A percentile compares a stretch with the other conserved stretches of the same genome.
Conservation (phyloP, 2,329 filamentous ascomycete genomes). For the Sarocladiaceae sp. region DNA sequence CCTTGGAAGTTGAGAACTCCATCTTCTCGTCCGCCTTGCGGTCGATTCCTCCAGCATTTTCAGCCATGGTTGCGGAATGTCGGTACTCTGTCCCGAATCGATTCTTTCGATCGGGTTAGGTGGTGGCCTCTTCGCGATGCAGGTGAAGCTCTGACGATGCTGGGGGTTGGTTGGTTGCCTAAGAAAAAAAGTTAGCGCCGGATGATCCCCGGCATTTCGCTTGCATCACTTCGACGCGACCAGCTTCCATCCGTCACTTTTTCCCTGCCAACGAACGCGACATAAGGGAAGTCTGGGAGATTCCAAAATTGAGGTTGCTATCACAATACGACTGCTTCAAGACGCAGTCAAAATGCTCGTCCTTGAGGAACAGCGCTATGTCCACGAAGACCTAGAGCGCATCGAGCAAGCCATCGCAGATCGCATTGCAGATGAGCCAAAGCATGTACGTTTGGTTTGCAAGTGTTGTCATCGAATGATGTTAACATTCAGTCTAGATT, state of each 20-base stretch:
- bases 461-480: constrained; percentile 16
- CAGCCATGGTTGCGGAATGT: constrained; percentile 63
- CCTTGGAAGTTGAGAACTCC: constrained; percentile 97
- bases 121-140: neutral
- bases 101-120: neutral
- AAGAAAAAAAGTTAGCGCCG: constrained; percentile 6
- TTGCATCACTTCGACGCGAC: neutral
- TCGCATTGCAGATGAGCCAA: constrained; percentile 80
- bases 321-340: neutral
- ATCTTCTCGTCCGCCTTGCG: constrained; percentile 92
- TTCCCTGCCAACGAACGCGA: constrained; percentile 1
- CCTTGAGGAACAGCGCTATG: constrained; percentile 85
- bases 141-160: neutral
- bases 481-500: constrained; percentile 47
- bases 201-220: neutral
- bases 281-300: no score
- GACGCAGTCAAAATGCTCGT: constrained; percentile 58
- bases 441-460: constrained; percentile 57
- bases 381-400: constrained; percentile 94
- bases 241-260: neutral
- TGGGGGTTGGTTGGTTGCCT: neutral
- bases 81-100: neutral
- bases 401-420: constrained; percentile 91
- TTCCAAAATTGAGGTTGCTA: no score
- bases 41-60: constrained; percentile 70